Base-by-base conservation (phyloP, 2,329 filamentous ascomycete genomes). In the Colletotrichum costaricense region DNA sequence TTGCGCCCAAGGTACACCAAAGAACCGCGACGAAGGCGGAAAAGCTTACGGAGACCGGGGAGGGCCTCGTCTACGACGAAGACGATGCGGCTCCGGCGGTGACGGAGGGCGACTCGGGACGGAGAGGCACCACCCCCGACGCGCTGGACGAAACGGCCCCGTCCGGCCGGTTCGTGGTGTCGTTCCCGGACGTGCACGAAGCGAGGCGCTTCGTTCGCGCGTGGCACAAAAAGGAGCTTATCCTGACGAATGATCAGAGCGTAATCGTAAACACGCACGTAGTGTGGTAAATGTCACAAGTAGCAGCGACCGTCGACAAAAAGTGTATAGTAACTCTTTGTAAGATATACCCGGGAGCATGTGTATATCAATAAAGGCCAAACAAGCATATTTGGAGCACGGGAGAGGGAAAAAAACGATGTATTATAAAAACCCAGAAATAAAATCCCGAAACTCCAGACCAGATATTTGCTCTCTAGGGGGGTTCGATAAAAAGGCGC, bases 401-500 rank as follows among this genome's bases (percentile, higher is more conserved):
- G 22, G 11, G 30, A 19, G 33, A 52, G 16, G 16, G 16, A 16
- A 68, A 49, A 56, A 66, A 73, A 73, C 49, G 59, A 69, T 80
- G 80, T 84, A 86, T 86, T 85, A 85, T 79, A 82, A 56, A 82
- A 60, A 57, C 57, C 81, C 83, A 78, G 78, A 80, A 81, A 80
- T 78, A 82, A n/a, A 71, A 85, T 80, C 76, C 81, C 83, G 82
- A 81, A 86, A 87, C 85, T 87, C 85, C 85, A 79, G 80, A 84
- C 84, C 84, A 80, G 78, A 81, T 82, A 84, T 82, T 82, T 83
- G 81, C 81, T 84, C 81, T 82, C 80, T 82, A 72, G 49, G 62
- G 63, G 78, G 78, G 78, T 76, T 42, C 16, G 38, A 49, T 49
- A 3, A 79, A 62, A 56, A 64, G 57, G 68, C 63, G 68, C 67